Percentiles rank a stretch among this genome's conserved stretches.
These are phyloP conservation scores for Blastomyces parvus DNA, from an alignment of 2,329 filamentous ascomycete genomes.

Conservation along the genomic window DNA sequence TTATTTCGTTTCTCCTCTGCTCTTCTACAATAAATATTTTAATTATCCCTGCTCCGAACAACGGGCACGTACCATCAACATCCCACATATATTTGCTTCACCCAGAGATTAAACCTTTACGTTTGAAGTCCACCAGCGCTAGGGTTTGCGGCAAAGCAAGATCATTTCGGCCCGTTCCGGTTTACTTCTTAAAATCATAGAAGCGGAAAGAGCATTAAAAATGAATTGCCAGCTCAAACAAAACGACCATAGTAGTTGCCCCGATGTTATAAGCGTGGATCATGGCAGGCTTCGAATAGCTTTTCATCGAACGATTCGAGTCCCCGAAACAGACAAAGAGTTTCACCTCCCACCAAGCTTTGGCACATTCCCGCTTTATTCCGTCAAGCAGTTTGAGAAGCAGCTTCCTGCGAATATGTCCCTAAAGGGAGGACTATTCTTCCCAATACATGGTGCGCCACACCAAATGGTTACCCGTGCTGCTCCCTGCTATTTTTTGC, in stretches of 20 bases:
- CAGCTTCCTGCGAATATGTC: slow-evolving; percentile 29
- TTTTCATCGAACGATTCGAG: slow-evolving; percentile 37
- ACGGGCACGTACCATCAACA: no score
- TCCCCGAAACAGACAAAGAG: slow-evolving; percentile 32
- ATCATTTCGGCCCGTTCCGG: not conserved
- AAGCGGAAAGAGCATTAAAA: not conserved
- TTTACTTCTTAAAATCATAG: not conserved
- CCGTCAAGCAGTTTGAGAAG: slow-evolving; percentile 24
- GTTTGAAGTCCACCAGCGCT: not conserved
- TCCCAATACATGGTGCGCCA: slow-evolving; percentile 36
- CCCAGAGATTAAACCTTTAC: no score
- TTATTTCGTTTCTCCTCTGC: no score
- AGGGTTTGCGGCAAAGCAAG: not conserved
- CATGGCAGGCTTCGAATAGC: slow-evolving; percentile 23
- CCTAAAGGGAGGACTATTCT: slow-evolving; percentile 37
- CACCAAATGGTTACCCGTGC: not conserved
- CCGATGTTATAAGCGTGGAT: not conserved
- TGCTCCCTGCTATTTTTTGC: slow-evolving; percentile 5
- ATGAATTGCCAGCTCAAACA: not conserved
- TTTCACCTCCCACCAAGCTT: slow-evolving; percentile 30
- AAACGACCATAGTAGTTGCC: not conserved
- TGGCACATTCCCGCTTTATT: slow-evolving; percentile 34
- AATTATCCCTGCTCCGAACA: no score
- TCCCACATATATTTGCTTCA: no score
- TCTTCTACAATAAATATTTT: no score